Percentiles rank a stretch among this genome's conserved stretches.
Evolutionary conservation across 305 asterid genomes (phyloP).

Genomic region (Fraxinus albicans): DNA sequence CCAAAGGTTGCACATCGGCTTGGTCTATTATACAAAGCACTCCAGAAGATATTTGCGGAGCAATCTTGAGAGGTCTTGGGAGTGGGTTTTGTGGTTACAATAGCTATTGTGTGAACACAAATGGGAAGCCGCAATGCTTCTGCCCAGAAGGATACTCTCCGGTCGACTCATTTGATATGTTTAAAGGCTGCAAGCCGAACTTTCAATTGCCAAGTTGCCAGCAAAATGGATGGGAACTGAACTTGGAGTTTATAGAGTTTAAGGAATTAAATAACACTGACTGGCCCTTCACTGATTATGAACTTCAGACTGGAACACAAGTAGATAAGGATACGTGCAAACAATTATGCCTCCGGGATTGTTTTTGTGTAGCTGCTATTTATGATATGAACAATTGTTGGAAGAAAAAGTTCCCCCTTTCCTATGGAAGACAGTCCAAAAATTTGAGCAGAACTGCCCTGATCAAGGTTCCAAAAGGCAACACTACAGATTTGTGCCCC

Average conservation of each 20-base stretch:
- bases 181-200: conserved; percentile 31
- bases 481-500: background rate
- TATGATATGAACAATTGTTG: conserved; percentile 19
- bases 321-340: conserved; percentile 25
- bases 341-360: conserved; percentile 19
- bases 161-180: conserved; percentile 20
- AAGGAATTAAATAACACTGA: conserved; percentile 30
- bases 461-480: conserved; percentile 24
- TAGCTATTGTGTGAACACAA: conserved; percentile 29
- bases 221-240: conserved; percentile 25
- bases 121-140: conserved; percentile 26
- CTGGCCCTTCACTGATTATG: conserved; percentile 30
- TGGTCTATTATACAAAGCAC: conserved; percentile 21
- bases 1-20: conserved; percentile 11
- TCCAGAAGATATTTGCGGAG: conserved; percentile 31
- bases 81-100: conserved; percentile 40
- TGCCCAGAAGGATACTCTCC: conserved; percentile 30
- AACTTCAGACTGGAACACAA: conserved; percentile 14
- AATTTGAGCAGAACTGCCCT: conserved; percentile 5
- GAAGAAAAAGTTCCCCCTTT: conserved; percentile 33
- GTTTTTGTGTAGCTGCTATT: conserved; percentile 35
- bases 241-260: conserved; percentile 14
- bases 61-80: conserved; percentile 9
- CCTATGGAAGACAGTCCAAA: conserved; percentile 19
- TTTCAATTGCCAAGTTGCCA: conserved; percentile 29